Conservation (phyloP, 2,329 filamentous ascomycete genomes). For the Aspergillus brunneoviolaceus region DNA sequence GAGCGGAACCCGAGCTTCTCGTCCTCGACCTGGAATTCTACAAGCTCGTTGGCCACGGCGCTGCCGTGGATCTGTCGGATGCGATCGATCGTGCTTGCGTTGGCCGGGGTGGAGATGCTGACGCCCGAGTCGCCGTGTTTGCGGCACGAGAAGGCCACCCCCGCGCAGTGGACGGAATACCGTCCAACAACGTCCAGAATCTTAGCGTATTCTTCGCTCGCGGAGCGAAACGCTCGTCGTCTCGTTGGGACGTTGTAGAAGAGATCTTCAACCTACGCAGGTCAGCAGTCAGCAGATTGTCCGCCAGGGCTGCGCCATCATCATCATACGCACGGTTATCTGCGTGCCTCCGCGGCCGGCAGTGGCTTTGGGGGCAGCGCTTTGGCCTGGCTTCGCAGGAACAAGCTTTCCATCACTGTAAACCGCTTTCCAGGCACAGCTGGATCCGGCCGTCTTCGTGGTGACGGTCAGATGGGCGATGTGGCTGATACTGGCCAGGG, state of each 20-base stretch:
- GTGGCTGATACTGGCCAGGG: conserved; percentile 94
- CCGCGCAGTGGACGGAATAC: conserved; percentile 86
- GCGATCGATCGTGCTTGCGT: conserved; percentile 71
- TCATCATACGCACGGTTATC: conserved; percentile 63
- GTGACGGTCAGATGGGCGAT: conserved; percentile 95
- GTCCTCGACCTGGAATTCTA: conserved; percentile 71
- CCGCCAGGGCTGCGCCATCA: neutral
- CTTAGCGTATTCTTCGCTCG: conserved; percentile 95
- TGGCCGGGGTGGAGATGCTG: conserved; percentile 74
- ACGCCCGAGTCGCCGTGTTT: conserved; percentile 87
- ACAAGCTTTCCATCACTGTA: conserved; percentile 81
- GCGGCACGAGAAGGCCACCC: conserved; percentile 95
- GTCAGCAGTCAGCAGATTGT: conserved; percentile 13
- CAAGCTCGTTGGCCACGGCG: conserved; percentile 80
- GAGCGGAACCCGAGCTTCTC: conserved; percentile 81
- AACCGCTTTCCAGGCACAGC: conserved; percentile 84
- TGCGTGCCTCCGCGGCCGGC: conserved; percentile 89
- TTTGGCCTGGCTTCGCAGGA: conserved; percentile 83
- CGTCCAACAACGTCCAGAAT: conserved; percentile 92
- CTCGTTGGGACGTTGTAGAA: conserved; percentile 96
- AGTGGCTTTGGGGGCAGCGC: conserved; percentile 78
- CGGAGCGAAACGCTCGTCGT: conserved; percentile 82
- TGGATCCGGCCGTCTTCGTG: conserved; percentile 85
- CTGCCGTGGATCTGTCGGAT: conserved; percentile 89
- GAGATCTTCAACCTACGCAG: conserved; percentile 73